phyloP scores from a whole-genome alignment of 164 flowering plant genomes.

The Aristolochia contorta region DNA sequence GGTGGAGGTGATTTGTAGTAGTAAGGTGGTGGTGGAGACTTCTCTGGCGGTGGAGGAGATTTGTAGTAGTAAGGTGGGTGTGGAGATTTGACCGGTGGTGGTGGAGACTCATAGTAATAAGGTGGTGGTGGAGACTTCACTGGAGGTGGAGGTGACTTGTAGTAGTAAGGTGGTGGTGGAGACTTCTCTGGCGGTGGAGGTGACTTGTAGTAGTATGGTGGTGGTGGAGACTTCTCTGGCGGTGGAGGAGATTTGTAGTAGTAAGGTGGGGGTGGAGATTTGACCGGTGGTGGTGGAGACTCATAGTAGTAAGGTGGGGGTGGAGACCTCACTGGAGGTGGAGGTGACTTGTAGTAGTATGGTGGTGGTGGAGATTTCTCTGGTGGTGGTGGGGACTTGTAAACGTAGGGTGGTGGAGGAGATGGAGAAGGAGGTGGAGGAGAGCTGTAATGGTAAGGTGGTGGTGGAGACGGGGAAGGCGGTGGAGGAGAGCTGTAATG shows the following conservation, averaged over 20 bases:
- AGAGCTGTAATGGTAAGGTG: constrained; percentile 24
- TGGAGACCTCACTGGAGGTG: background rate
- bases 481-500: constrained; percentile 19
- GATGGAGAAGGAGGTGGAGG: constrained; percentile 25
- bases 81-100: constrained; percentile 22
- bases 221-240: constrained; percentile 10
- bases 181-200: too few species aligned
- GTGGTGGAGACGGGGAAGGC: constrained; percentile 24
- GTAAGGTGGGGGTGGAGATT: too few species aligned
- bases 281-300: constrained; percentile 17
- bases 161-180: constrained; percentile 12
- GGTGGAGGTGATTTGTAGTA: constrained; percentile 23
- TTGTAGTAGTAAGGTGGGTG: constrained; percentile 34
- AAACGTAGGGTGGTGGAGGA: constrained; percentile 17
- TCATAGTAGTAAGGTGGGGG: constrained; percentile 8
- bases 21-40: constrained; percentile 18
- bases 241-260: constrained; percentile 16
- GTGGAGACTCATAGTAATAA: constrained; percentile 25
- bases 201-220: constrained; percentile 12
- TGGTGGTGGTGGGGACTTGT: too few species aligned
- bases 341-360: too few species aligned
- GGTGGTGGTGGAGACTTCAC: constrained; percentile 26
- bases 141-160: constrained; percentile 34
- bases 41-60: constrained; percentile 21
- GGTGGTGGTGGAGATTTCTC: constrained; percentile 26